Evolutionary conservation across 176 grass and related monocot genomes (phyloP).

Genomic region (sorghum (Sorghum bicolor)): Sorghum_bicolor_NCBIv3 NC_012871.2:15891001-15891500

Average conservation of each 20-base stretch:
- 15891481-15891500: slow-evolving; percentile 82
- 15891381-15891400: background rate
- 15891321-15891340: slow-evolving; percentile 77
- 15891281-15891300: slow-evolving; percentile 79
- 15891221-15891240: background rate
- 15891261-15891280: slow-evolving; percentile 71
- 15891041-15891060: slow-evolving; percentile 88
- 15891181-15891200: background rate
- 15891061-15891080: slow-evolving; percentile 94
- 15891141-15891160: slow-evolving; percentile 28
- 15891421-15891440: background rate
- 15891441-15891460: slow-evolving; percentile 18
- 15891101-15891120: slow-evolving; percentile 59
- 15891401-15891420: background rate
- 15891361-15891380: background rate
- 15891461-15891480: slow-evolving; percentile 80
- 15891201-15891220: background rate
- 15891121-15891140: slow-evolving; percentile 62
- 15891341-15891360: slow-evolving; percentile 76
- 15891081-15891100: slow-evolving; percentile 77
- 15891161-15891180: background rate
- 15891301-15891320: slow-evolving; percentile 81
- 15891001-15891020: slow-evolving; percentile 22
- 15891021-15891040: slow-evolving; percentile 45
- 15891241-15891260: background rate